A percentile compares a stretch with the other conserved stretches of the same genome.
phyloP scores from a whole-genome alignment of 768 basidiomycete species.

The Russula sp. region DNA sequence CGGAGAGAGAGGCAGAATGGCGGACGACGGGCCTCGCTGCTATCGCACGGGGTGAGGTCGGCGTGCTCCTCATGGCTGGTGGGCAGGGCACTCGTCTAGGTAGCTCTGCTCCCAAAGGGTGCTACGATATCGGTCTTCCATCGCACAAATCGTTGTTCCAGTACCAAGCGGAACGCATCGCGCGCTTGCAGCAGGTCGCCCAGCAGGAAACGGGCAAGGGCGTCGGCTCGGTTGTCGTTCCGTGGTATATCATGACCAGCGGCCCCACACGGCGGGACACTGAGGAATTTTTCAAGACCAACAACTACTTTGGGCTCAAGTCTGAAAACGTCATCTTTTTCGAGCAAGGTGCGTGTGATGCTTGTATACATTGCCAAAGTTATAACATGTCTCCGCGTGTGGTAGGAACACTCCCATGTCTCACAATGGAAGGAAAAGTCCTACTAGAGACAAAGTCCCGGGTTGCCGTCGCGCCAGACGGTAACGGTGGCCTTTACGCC shows the following conservation, averaged over 20 bases:
- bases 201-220: slow-evolving; percentile 46
- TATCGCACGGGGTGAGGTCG: slow-evolving; percentile 75
- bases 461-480: slow-evolving; percentile 94
- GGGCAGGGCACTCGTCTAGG: slow-evolving; percentile 96
- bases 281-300: slow-evolving; percentile 70
- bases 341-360: slow-evolving; percentile 73
- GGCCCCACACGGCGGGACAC: slow-evolving; percentile 89
- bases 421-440: slow-evolving; percentile 91
- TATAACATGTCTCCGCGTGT: not conserved
- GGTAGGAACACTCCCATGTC: slow-evolving; percentile 88
- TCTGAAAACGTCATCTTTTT: slow-evolving; percentile 83
- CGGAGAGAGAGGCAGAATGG: slow-evolving; percentile 65
- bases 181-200: slow-evolving; percentile 71
- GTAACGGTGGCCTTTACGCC: slow-evolving; percentile 95
- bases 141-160: slow-evolving; percentile 94
- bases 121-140: slow-evolving; percentile 94
- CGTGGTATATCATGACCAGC: slow-evolving; percentile 99
- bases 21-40: slow-evolving; percentile 71
- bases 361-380: not conserved
- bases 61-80: slow-evolving; percentile 96
- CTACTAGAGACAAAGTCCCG: slow-evolving; percentile 71
- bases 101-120: slow-evolving; percentile 89
- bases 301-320: slow-evolving; percentile 77
- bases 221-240: slow-evolving; percentile 60
- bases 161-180: slow-evolving; percentile 94